These are phyloP conservation scores for Clathrospora elynae DNA, from an alignment of 2,329 filamentous ascomycete genomes.

Conservation along the genomic window DNA sequence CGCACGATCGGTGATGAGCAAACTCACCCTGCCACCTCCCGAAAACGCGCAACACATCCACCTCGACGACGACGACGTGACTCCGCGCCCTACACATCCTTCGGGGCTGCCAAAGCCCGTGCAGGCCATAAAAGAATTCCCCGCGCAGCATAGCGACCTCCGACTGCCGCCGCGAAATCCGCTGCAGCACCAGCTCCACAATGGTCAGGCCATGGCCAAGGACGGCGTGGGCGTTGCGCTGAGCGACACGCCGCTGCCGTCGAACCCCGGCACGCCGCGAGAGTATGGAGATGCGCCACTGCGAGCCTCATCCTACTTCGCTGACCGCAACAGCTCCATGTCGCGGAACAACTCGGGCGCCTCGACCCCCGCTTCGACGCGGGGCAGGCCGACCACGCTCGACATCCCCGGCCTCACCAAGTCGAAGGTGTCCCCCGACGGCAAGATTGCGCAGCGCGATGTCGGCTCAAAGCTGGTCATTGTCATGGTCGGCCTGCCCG, in stretches of 20 bases:
- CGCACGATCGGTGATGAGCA: conserved; percentile 58
- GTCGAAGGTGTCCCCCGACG: conserved; percentile 93
- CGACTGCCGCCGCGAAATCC: conserved; percentile 32
- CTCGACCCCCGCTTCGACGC: conserved; percentile 78
- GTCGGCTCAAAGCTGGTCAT: conserved; percentile 96
- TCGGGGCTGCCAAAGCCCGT: conserved; percentile 29
- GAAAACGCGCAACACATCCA: conserved; percentile 25
- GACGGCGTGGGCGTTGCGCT: conserved; percentile 59
- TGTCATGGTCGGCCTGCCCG: conserved; percentile 96
- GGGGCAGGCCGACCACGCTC: conserved; percentile 88
- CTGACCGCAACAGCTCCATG: conserved; percentile 60
- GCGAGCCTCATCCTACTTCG: conserved; percentile 17
- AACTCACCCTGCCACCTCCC: conserved; percentile 34
- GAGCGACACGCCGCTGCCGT: conserved; percentile 67
- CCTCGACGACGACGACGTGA: conserved; percentile 25
- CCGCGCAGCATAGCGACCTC: conserved; percentile 36
- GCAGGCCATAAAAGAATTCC: conserved; percentile 31
- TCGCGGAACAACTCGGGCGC: conserved; percentile 74
- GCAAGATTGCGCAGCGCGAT: conserved; percentile 89
- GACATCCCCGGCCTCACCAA: conserved; percentile 97
- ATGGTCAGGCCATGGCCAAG: conserved; percentile 26
- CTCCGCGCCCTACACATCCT: conserved; percentile 24
- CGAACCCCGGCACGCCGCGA: conserved; percentile 65
- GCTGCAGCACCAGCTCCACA: conserved; percentile 20
- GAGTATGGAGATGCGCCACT: conserved; percentile 56